Conservation (phyloP, 768 basidiomycete genomes). For the Auriscalpium orientale region DNA sequence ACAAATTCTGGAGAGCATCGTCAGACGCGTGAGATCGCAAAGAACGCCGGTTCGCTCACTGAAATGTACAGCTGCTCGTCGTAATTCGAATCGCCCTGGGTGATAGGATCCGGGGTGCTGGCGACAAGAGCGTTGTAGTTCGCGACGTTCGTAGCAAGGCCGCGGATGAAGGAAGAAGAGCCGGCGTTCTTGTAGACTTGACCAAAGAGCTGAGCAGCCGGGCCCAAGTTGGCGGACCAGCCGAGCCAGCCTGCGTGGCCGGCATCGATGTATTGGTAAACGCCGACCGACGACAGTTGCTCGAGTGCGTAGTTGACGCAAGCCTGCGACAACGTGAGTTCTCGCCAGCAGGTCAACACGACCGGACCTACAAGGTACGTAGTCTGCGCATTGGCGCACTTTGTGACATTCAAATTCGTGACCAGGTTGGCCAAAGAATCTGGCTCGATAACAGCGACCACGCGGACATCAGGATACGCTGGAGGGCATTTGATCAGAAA, state of each 20-base stretch:
- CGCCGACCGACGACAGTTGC: constrained; percentile 45
- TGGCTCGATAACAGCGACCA: constrained; percentile 60
- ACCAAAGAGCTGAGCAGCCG: constrained; percentile 49
- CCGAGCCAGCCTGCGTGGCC: constrained; percentile 57
- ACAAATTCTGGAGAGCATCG: no score
- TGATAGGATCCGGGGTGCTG: constrained; percentile 50
- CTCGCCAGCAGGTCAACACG: neutral
- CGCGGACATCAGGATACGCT: constrained; percentile 47
- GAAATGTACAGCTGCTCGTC: constrained; percentile 56
- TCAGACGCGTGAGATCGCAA: no score
- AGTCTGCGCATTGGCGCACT: constrained; percentile 45
- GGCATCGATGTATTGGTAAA: constrained; percentile 57
- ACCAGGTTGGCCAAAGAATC: constrained; percentile 64
- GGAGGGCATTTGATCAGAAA: neutral
- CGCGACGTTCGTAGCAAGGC: constrained; percentile 44
- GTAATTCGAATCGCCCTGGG: constrained; percentile 51
- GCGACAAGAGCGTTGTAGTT: constrained; percentile 34
- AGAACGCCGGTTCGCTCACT: constrained; percentile 20
- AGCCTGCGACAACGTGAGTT: constrained; percentile 21
- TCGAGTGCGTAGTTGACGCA: constrained; percentile 50
- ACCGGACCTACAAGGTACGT: constrained; percentile 37
- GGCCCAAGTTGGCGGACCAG: constrained; percentile 55
- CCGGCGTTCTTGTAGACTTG: constrained; percentile 43
- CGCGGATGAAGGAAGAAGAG: constrained; percentile 49
- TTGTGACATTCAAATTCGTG: constrained; percentile 53